Conservation (phyloP, 208 protist species). For the Trichomonas gallinae region DNA sequence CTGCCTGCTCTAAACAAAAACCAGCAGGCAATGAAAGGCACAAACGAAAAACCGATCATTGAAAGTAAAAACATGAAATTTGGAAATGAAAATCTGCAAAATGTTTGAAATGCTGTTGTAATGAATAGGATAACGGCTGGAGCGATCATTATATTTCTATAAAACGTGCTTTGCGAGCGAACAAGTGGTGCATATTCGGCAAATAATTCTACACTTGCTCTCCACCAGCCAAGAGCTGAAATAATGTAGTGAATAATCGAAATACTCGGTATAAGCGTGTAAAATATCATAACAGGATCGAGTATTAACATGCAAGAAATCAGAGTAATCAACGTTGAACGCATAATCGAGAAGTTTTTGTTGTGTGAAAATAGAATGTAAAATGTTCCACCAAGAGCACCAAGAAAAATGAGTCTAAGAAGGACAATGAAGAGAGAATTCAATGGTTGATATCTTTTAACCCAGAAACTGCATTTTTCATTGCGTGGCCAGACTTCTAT, state of each 20-base stretch:
- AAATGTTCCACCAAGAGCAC: not conserved
- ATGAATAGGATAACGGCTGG: not conserved
- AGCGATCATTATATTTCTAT: not conserved
- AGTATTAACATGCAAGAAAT: not conserved
- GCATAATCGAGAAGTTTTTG: not conserved
- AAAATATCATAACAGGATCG: not conserved
- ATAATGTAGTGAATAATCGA: not conserved
- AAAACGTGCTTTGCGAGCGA: not conserved
- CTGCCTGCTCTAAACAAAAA: not conserved
- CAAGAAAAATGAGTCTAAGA: not conserved
- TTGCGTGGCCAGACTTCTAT: not conserved
- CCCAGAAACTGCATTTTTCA: not conserved
- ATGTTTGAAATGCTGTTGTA: not conserved
- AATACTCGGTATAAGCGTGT: not conserved
- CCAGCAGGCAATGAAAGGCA: not conserved
- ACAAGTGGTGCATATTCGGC: not conserved
- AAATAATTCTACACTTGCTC: not conserved
- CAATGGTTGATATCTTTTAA: not conserved
- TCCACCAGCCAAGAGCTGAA: not conserved
- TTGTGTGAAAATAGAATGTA: not conserved
- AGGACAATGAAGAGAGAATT: not conserved
- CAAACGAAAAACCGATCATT: not conserved
- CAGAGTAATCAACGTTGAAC: not conserved
- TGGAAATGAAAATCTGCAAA: not conserved
- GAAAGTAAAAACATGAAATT: not conserved